Conservation (phyloP, 768 basidiomycete genomes). For the Pisolithus sp. region DNA sequence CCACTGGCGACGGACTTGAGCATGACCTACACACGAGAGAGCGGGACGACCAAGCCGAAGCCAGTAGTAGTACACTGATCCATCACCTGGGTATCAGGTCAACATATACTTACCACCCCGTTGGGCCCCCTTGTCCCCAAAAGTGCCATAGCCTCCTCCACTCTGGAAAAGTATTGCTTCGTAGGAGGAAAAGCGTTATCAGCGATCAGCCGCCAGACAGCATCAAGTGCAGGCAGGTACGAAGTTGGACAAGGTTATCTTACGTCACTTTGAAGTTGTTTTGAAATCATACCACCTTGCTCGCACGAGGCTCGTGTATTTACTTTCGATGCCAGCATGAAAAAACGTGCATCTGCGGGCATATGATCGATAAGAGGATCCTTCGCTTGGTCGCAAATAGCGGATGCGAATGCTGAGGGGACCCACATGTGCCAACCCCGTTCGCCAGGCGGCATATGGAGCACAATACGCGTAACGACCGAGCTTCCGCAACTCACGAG, state of each 20-base stretch:
- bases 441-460: too few relatives aligned
- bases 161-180: background rate
- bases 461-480: too few relatives aligned
- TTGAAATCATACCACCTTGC: background rate
- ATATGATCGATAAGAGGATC: background rate
- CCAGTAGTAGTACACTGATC: background rate
- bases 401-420: too few relatives aligned
- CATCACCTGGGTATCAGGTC: background rate
- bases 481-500: too few relatives aligned
- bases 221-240: background rate
- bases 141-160: background rate
- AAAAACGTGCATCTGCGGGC: background rate
- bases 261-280: background rate
- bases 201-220: background rate
- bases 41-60: background rate
- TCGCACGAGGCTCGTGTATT: background rate
- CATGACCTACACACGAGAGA: background rate
- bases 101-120: background rate
- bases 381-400: background rate
- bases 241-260: background rate
- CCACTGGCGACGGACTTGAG: background rate
- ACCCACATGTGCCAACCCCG: too few relatives aligned
- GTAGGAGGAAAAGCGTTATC: constrained; percentile 1
- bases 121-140: background rate
- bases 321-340: background rate